Evolutionary conservation across 2,329 filamentous ascomycete species (phyloP).

Genomic region (Knufia fluminis): DNA sequence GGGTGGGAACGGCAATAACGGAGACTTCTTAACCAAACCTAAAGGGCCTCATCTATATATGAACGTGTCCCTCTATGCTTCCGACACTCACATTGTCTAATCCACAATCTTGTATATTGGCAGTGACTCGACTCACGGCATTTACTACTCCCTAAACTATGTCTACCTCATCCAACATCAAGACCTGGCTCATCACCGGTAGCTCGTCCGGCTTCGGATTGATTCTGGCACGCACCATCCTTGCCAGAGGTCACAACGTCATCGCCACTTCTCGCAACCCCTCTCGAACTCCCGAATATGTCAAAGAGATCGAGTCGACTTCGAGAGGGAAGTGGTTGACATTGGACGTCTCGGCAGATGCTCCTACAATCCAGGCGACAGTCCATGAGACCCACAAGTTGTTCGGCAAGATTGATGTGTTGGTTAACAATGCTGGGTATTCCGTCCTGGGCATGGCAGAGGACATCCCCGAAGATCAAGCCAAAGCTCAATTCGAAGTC

Average conservation of each 20-base stretch:
- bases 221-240: conserved; percentile 14
- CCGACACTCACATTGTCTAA: too few species aligned
- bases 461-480: conserved; percentile 25
- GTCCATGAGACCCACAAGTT: conserved; percentile 10
- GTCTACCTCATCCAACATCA: too few species aligned
- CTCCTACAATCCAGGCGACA: conserved; percentile 13
- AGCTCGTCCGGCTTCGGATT: conserved; percentile 24
- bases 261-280: conserved; percentile 24
- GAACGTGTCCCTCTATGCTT: too few species aligned
- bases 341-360: conserved; percentile 14
- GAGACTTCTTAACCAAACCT: too few species aligned
- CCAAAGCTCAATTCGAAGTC: conserved; percentile 27
- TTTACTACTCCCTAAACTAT: too few species aligned
- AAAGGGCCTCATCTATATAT: too few species aligned
- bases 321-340: conserved; percentile 14
- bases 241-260: conserved; percentile 20
- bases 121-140: too few species aligned
- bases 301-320: conserved; percentile 11
- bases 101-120: too few species aligned
- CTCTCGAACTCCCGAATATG: conserved; percentile 12
- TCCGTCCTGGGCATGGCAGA: conserved; percentile 25
- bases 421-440: conserved; percentile 31
- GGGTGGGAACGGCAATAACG: too few species aligned
- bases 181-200: conserved; percentile 25
- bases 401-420: conserved; percentile 26